Percentiles rank a stretch among this genome's conserved stretches.
phyloP scores from a whole-genome alignment of 345 rosid species.

The Lepidium africanum region DNA sequence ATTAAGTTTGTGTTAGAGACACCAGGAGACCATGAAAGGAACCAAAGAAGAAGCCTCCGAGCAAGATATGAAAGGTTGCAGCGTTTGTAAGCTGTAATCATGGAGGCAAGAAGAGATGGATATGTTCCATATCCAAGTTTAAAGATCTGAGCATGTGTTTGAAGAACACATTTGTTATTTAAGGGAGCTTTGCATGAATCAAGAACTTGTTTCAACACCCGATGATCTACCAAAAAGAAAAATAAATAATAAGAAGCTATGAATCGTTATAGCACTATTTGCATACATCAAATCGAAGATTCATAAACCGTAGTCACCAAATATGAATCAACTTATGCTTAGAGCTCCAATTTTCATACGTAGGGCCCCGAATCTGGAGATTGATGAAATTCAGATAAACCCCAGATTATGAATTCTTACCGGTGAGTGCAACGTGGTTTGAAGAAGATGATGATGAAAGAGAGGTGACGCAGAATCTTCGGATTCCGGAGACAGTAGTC shows the following conservation, averaged over 20 bases:
- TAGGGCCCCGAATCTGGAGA: neutral
- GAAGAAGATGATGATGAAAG: slow-evolving; percentile 8
- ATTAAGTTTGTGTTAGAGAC: slow-evolving; percentile 39
- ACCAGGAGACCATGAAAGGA: slow-evolving; percentile 27
- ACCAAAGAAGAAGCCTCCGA: slow-evolving; percentile 34
- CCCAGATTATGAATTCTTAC: neutral
- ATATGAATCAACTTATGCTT: neutral
- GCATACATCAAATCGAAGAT: neutral
- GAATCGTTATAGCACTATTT: neutral
- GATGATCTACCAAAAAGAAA: slow-evolving; percentile 29
- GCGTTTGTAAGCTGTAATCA: slow-evolving; percentile 43
- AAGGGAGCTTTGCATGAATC: slow-evolving; percentile 40
- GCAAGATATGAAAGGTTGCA: slow-evolving; percentile 33
- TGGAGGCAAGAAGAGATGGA: slow-evolving; percentile 46
- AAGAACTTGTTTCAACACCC: slow-evolving; percentile 31
- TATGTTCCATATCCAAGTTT: slow-evolving; percentile 49
- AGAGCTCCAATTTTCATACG: neutral
- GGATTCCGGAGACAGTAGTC: slow-evolving; percentile 4
- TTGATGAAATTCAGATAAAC: no score
- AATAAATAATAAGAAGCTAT: neutral
- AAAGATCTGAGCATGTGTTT: slow-evolving; percentile 48
- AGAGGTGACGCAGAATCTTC: slow-evolving; percentile 18
- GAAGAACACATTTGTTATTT: slow-evolving; percentile 33
- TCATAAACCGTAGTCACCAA: neutral
- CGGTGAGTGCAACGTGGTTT: slow-evolving; percentile 9